A percentile compares a stretch with the other conserved stretches of the same genome.
phyloP scores from a whole-genome alignment of 495 filamentous ascomycete genomes.

The Evernia prunastri region DNA sequence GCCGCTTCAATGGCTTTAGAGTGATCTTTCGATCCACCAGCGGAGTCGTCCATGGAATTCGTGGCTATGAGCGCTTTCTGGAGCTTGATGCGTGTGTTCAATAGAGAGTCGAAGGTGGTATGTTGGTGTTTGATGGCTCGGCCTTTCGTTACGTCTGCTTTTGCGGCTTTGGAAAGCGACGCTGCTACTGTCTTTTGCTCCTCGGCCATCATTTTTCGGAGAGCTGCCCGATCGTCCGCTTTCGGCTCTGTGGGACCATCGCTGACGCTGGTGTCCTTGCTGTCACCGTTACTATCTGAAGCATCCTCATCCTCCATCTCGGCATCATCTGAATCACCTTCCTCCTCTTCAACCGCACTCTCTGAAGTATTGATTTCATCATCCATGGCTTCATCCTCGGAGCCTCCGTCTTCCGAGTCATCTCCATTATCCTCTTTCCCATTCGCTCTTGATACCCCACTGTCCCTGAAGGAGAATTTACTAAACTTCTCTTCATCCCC shows the following conservation, averaged over 20 bases:
- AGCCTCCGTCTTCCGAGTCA: conserved; percentile 14
- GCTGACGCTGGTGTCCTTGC: conserved; percentile 31
- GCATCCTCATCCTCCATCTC: conserved; percentile 29
- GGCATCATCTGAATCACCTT: conserved; percentile 21
- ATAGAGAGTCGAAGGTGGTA: conserved; percentile 74
- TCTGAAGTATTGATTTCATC: conserved; percentile 18
- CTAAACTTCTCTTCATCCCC: conserved; percentile 56
- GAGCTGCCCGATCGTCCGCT: conserved; percentile 46
- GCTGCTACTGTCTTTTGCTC: conserved; percentile 64
- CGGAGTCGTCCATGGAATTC: conserved; percentile 52
- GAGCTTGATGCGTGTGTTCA: conserved; percentile 81
- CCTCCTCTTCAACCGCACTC: conserved; percentile 6
- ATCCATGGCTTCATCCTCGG: conserved; percentile 23
- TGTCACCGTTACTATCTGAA: conserved; percentile 28
- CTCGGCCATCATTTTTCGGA: conserved; percentile 63
- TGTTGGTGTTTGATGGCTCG: conserved; percentile 76
- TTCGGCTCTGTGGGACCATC: conserved; percentile 41
- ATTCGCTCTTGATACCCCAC: conserved; percentile 24
- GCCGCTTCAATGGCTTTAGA: conserved; percentile 57
- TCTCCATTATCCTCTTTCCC: neutral
- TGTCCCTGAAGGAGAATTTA: conserved; percentile 48
- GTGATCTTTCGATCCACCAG: conserved; percentile 29
- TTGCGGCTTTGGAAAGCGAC: conserved; percentile 64
- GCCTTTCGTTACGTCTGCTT: conserved; percentile 78
- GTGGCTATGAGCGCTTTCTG: conserved; percentile 81